Evolutionary conservation across 768 basidiomycete species (phyloP).

Genomic region (Brasilioporus rufonigricans): DNA sequence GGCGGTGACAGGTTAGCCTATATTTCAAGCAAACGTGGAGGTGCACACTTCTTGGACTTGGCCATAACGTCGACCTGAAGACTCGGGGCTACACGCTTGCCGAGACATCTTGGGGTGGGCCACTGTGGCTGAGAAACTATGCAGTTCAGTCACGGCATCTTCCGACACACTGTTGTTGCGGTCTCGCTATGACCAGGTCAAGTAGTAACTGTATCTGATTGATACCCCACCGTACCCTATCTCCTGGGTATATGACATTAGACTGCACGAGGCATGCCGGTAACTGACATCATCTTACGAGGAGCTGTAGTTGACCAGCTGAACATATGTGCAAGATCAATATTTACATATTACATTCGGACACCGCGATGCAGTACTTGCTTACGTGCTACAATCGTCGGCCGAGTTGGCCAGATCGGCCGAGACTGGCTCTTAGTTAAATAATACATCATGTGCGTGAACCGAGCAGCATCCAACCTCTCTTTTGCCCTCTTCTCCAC

Average conservation of each 20-base stretch:
- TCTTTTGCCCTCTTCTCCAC: not conserved
- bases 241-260: no score
- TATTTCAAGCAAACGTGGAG: constrained; percentile 5
- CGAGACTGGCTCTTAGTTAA: not conserved
- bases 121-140: constrained; percentile 37
- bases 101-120: not conserved
- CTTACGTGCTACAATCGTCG: not conserved
- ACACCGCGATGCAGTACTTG: no score
- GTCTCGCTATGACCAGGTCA: no score
- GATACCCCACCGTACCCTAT: no score
- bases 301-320: no score
- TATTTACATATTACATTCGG: no score
- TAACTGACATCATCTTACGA: no score
- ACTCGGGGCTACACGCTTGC: not conserved
- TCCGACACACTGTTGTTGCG: constrained; percentile 9
- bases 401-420: constrained; percentile 1
- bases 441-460: not conserved
- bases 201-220: no score
- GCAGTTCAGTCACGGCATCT: constrained; percentile 23
- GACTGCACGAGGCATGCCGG: no score
- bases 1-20: constrained; percentile 30
- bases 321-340: not conserved
- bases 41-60: constrained; percentile 94
- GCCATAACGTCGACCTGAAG: constrained; percentile 58
- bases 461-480: not conserved